These are phyloP conservation scores for Cordyceps sp. DNA, from an alignment of 2,329 filamentous ascomycete species.

Conservation along the genomic window DNA sequence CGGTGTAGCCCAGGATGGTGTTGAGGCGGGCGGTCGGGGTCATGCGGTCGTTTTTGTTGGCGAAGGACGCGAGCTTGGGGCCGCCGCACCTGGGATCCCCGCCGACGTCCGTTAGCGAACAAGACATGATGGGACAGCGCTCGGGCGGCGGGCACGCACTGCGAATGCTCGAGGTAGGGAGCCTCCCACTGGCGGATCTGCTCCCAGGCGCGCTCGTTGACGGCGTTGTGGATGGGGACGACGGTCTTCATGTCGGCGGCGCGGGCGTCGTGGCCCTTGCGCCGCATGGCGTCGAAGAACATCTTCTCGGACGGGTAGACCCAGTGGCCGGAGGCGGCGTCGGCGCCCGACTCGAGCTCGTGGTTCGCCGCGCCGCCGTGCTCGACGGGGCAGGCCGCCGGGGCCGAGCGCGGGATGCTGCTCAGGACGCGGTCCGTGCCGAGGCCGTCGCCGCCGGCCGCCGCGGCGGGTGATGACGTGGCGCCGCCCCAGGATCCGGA, in stretches of 20 bases:
- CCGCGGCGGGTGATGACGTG: slow-evolving; percentile 1
- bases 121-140: background rate
- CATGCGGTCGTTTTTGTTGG: slow-evolving; percentile 51
- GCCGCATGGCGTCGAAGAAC: slow-evolving; percentile 94
- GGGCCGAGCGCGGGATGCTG: slow-evolving; percentile 50
- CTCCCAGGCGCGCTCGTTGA: slow-evolving; percentile 90
- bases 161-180: slow-evolving; percentile 40
- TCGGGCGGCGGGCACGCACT: slow-evolving; percentile 23
- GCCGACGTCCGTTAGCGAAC: no score
- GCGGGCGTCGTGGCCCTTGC: slow-evolving; percentile 63
- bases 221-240: slow-evolving; percentile 94
- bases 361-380: slow-evolving; percentile 43
- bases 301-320: slow-evolving; percentile 93
- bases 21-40: slow-evolving; percentile 76
- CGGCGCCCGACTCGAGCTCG: slow-evolving; percentile 61
- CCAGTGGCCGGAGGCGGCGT: slow-evolving; percentile 68
- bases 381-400: slow-evolving; percentile 20
- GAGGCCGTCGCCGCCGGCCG: slow-evolving; percentile 21
- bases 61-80: slow-evolving; percentile 70
- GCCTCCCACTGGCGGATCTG: slow-evolving; percentile 85
- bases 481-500: no score
- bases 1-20: slow-evolving; percentile 69
- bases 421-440: slow-evolving; percentile 58
- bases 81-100: slow-evolving; percentile 53
- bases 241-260: slow-evolving; percentile 75